A percentile compares a stretch with the other conserved stretches of the same genome.
phyloP scores from a whole-genome alignment of 345 rosid genomes.

The Melaleuca quinquenervia region DNA sequence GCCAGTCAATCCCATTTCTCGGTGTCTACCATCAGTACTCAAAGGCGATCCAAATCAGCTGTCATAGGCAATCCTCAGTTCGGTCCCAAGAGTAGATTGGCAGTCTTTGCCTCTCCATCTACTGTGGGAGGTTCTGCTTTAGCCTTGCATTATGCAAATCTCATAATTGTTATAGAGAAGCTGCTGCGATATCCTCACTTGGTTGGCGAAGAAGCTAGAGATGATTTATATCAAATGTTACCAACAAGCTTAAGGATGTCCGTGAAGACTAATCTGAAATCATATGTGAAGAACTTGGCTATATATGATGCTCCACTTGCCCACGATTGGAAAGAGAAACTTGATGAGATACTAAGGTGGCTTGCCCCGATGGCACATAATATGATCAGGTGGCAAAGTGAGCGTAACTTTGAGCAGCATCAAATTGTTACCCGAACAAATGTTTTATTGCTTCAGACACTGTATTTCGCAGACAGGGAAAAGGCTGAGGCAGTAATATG shows the following conservation, averaged over 20 bases:
- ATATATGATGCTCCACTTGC: constrained; percentile 93
- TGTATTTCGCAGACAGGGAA: constrained; percentile 84
- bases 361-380: constrained; percentile 92
- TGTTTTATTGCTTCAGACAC: constrained; percentile 75
- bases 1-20: constrained; percentile 5
- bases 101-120: constrained; percentile 43
- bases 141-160: constrained; percentile 83
- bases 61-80: constrained; percentile 14
- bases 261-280: constrained; percentile 54
- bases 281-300: constrained; percentile 66
- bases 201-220: constrained; percentile 93
- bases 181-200: constrained; percentile 82
- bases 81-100: constrained; percentile 45
- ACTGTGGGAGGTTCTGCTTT: constrained; percentile 89
- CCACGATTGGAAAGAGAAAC: constrained; percentile 86
- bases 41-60: constrained; percentile 6
- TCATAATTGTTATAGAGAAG: constrained; percentile 82
- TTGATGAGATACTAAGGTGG: constrained; percentile 68
- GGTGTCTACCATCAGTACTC: constrained; percentile 21
- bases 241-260: constrained; percentile 69
- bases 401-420: constrained; percentile 88
- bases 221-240: constrained; percentile 88
- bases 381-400: constrained; percentile 93
- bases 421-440: constrained; percentile 72
- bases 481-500: constrained; percentile 73